Evolutionary conservation across 164 flowering plant species (phyloP), one percentile per base, ranked within the genome.

Genomic region (Warburgia ugandensis): DNA sequence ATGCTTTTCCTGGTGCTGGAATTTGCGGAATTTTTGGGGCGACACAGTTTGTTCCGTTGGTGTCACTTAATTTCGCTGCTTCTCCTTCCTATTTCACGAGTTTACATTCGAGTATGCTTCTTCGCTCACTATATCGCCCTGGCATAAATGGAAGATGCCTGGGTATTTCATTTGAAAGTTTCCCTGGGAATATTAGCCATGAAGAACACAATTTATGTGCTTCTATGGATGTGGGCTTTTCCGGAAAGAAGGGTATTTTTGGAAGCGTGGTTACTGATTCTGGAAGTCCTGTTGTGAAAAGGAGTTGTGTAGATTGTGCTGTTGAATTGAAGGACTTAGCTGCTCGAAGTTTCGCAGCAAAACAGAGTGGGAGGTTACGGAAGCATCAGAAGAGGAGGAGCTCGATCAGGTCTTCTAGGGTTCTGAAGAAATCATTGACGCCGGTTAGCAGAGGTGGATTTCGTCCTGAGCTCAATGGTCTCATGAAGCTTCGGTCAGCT

Each of bases 1-100:
- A 27, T 17, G 20, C 29, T 10, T 12, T 22, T 6, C 21, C 4
- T 30, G 29, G 8, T 47, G 25, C 53, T 65, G 80, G 87, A 36
- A 27, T 65, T 20, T 84, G 92, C 79, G 70, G 55, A 63, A 44
- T 91, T 45, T 79, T 62, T 59, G 80, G 67, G 45, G 58, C 67
- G 12, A 54, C 21, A 45, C 33, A 54, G 32, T 59, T 43, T 40
- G 33, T 73, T 8, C 96, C 97, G 6, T 22, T 73, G 54, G 72
- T 87, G 56, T 61, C 70, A 3, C 40, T 85, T 45, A 71, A 81
- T 59, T 81, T 71, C 66, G 66, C 76, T 55, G 77, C 95, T 8
- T 55, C 72, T 57, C 92, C 96, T n/a, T 32, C 13, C 19, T 70
- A 65, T 58, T 91, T 91, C 64, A 57, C 67, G 70, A 43, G 56